phyloP scores from a whole-genome alignment of 2,329 filamentous ascomycete genomes.

The Cladophialophora carrionii region DNA sequence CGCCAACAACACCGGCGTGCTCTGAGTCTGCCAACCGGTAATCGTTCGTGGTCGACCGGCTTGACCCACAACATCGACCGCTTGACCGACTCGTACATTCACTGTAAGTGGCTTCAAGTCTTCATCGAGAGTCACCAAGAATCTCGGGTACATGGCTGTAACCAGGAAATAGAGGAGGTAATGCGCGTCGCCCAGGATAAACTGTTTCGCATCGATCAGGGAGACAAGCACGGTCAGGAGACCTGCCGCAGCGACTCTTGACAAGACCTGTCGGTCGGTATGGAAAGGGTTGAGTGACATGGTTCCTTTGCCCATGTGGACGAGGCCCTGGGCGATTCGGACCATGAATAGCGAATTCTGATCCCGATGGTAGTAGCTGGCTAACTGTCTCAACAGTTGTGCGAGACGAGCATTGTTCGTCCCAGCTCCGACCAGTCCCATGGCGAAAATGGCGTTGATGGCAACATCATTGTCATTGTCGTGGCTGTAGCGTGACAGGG shows the following conservation, averaged over 20 bases:
- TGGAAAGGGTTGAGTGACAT: slow-evolving; percentile 98
- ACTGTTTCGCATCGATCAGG: slow-evolving; percentile 93
- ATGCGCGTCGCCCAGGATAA: slow-evolving; percentile 71
- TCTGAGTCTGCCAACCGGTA: slow-evolving; percentile 99
- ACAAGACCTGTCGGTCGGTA: slow-evolving; percentile 94
- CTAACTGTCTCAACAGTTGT: slow-evolving; percentile 89
- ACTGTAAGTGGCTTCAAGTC: slow-evolving; percentile 90
- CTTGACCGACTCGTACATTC: slow-evolving; percentile 95
- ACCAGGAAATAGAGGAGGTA: slow-evolving; percentile 98
- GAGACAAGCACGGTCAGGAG: slow-evolving; percentile 87
- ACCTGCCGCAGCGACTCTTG: slow-evolving; percentile 84
- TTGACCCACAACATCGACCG: slow-evolving; percentile 96
- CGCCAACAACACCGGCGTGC: slow-evolving; percentile 93
- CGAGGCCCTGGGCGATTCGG: slow-evolving; percentile 90
- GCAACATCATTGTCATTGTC: slow-evolving; percentile 98
- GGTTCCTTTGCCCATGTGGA: slow-evolving; percentile 99
- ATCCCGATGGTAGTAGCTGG: slow-evolving; percentile 97
- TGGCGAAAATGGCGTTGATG: slow-evolving; percentile 97
- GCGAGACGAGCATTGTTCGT: slow-evolving; percentile 98
- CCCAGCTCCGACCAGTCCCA: slow-evolving; percentile 94
- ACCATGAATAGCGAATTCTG: slow-evolving; percentile 99
- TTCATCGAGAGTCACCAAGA: slow-evolving; percentile 95
- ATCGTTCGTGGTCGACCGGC: slow-evolving; percentile 98
- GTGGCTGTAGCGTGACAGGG: slow-evolving; percentile 93
- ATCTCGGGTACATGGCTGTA: slow-evolving; percentile 93